Evolutionary conservation across 805 yeast genomes (phyloP), one percentile per base, ranked within the genome.

Genomic region (Metschnikowia borealis): DNA sequence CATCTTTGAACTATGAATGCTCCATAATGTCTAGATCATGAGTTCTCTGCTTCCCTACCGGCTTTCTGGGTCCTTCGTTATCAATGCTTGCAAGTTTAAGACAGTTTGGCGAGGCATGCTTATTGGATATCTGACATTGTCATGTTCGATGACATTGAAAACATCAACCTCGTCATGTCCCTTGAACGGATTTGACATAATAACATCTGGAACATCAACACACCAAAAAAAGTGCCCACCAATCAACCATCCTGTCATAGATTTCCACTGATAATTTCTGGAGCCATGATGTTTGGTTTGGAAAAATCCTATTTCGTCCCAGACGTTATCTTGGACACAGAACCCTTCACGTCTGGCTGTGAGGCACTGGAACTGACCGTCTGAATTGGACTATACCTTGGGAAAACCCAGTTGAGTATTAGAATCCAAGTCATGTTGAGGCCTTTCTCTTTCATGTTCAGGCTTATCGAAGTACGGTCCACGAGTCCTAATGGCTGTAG

Each of bases 221-320:
- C 98, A 51, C 99, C 99, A 75, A 91, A 89, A n/a, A n/a, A n/a
- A n/a, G n/a, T 1, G 99, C 98, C 99, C 99, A 94, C 99, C 99
- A 94, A 70, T 94, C 99, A 48, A 94, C 99, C 37, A 94, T 87
- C 63, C 96, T 83, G 47, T 90, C 94, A 63, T 94, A 94, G 87
- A 67, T 91, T 96, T 48, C 94, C 98, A 56, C 89, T 84, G 63
- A 94, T 76, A 58, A 94, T 92, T 69, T 94, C 99, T 0, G 99
- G 99, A 1, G 99, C 99, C 96, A 94, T 94, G 59, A 94, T n/a
- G n/a, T n/a, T n/a, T n/a, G n/a, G n/a, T n/a, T n/a, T n/a, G n/a
- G n/a, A n/a, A n/a, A n/a, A n/a, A n/a, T n/a, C n/a, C n/a, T n/a
- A n/a, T n/a, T n/a, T n/a, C n/a, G n/a, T n/a, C n/a, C n/a, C n/a